Evolutionary conservation across 805 yeast species (phyloP).

Genomic region (Grigorovia humatica): DNA sequence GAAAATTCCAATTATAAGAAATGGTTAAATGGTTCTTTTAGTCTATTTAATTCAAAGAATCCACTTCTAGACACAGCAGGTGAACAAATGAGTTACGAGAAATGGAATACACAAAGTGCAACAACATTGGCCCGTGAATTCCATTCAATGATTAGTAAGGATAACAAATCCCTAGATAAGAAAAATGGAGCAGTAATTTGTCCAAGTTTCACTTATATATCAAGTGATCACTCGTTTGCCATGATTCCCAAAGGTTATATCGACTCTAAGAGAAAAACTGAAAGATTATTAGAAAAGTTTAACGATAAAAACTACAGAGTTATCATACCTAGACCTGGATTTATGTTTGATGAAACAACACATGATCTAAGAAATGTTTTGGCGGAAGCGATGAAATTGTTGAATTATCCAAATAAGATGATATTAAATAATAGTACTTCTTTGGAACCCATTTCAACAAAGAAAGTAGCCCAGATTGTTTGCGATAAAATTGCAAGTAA

Average conservation of each 20-base stretch:
- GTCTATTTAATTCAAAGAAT: not conserved
- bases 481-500: constrained; percentile 44
- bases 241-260: constrained; percentile 63
- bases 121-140: constrained; percentile 50
- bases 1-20: constrained; percentile 63
- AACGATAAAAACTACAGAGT: constrained; percentile 39
- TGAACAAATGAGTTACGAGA: constrained; percentile 37
- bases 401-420: constrained; percentile 37
- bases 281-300: constrained; percentile 39
- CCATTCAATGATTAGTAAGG: constrained; percentile 12
- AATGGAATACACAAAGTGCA: constrained; percentile 63
- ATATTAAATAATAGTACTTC: constrained; percentile 36
- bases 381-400: constrained; percentile 28
- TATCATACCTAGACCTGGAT: constrained; percentile 68
- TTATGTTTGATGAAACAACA: constrained; percentile 55
- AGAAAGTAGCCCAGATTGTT: constrained; percentile 52
- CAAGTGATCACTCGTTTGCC: constrained; percentile 69
- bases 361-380: constrained; percentile 8
- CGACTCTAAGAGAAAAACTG: constrained; percentile 69
- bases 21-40: constrained; percentile 10
- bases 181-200: constrained; percentile 7
- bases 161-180: not conserved
- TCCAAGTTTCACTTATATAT: constrained; percentile 58
- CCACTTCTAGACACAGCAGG: not conserved
- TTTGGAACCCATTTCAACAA: constrained; percentile 44